Evolutionary conservation across 2,329 filamentous ascomycete genomes (phyloP).

Genomic region (Fusarium sp.): DNA sequence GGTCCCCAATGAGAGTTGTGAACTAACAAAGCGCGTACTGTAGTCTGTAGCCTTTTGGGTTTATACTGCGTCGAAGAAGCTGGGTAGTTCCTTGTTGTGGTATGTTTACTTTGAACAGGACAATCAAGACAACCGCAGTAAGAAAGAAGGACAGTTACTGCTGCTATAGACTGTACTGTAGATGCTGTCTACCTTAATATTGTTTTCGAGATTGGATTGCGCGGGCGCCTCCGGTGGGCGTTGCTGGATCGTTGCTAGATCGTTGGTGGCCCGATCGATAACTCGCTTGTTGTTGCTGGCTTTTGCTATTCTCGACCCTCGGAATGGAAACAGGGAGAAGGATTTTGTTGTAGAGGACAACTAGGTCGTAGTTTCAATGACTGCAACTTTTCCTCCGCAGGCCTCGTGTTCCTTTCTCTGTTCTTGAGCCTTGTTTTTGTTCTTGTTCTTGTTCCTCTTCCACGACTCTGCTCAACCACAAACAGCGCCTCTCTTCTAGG

Average conservation of each 20-base stretch:
- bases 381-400: conserved; percentile 13
- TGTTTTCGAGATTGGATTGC: conserved; percentile 39
- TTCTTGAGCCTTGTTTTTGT: conserved; percentile 15
- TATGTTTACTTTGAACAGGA: not conserved
- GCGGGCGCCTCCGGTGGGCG: conserved; percentile 34
- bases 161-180: not conserved
- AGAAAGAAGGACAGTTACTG: conserved; percentile 2
- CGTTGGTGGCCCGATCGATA: conserved; percentile 42
- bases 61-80: conserved; percentile 17
- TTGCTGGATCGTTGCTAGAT: conserved; percentile 46
- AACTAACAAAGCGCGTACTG: conserved; percentile 30
- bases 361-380: conserved; percentile 15
- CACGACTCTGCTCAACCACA: conserved; percentile 32
- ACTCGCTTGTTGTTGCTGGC: conserved; percentile 33
- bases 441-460: conserved; percentile 27
- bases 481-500: conserved; percentile 47
- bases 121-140: not conserved
- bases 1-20: conserved; percentile 32
- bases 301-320: conserved; percentile 20
- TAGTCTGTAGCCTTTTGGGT: conserved; percentile 19
- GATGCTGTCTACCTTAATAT: conserved; percentile 4
- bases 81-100: conserved; percentile 12
- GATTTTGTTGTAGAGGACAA: conserved; percentile 10
- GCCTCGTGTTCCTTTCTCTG: conserved; percentile 27
- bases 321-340: conserved; percentile 13